Evolutionary conservation across 495 filamentous ascomycete genomes (phyloP).

Genomic region (Jackrogersella minutella): DNA sequence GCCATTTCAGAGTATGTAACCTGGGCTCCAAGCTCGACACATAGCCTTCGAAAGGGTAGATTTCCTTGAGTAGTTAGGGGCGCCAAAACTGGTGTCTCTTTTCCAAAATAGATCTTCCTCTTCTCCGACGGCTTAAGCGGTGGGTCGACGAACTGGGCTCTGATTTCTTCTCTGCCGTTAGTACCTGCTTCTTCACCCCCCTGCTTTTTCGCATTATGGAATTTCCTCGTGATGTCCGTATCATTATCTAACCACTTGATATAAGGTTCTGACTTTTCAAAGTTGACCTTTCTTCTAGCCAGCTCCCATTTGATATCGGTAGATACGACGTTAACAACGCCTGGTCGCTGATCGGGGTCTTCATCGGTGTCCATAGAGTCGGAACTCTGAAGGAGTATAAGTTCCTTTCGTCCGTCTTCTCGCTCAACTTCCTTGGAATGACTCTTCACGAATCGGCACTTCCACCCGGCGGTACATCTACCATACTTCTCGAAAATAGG

Average conservation of each 20-base stretch:
- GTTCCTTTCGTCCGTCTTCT: constrained; percentile 80
- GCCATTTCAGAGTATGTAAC: constrained; percentile 99
- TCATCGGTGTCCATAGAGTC: constrained; percentile 33
- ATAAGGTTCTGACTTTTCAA: constrained; percentile 78
- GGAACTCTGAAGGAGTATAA: constrained; percentile 65
- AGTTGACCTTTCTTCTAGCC: constrained; percentile 68
- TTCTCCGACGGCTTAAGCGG: constrained; percentile 93
- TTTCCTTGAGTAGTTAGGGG: constrained; percentile 95
- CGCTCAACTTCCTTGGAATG: constrained; percentile 79
- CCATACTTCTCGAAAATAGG: constrained; percentile 81
- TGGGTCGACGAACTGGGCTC: constrained; percentile 81
- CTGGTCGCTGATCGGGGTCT: constrained; percentile 52
- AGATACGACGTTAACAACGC: constrained; percentile 77
- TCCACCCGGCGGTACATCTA: constrained; percentile 84
- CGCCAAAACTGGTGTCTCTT: constrained; percentile 89
- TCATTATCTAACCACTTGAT: constrained; percentile 75
- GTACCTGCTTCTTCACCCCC: constrained; percentile 48
- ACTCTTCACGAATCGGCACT: constrained; percentile 84
- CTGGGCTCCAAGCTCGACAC: constrained; percentile 85
- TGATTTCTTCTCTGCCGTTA: constrained; percentile 66
- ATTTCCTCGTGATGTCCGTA: constrained; percentile 62
- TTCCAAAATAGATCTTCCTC: constrained; percentile 87
- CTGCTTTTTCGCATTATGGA: constrained; percentile 55
- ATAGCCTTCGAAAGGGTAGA: constrained; percentile 93
- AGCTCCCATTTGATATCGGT: constrained; percentile 72